phyloP scores from a whole-genome alignment of 2,329 filamentous ascomycete species.

The Chrysosporium keratinophilum region DNA sequence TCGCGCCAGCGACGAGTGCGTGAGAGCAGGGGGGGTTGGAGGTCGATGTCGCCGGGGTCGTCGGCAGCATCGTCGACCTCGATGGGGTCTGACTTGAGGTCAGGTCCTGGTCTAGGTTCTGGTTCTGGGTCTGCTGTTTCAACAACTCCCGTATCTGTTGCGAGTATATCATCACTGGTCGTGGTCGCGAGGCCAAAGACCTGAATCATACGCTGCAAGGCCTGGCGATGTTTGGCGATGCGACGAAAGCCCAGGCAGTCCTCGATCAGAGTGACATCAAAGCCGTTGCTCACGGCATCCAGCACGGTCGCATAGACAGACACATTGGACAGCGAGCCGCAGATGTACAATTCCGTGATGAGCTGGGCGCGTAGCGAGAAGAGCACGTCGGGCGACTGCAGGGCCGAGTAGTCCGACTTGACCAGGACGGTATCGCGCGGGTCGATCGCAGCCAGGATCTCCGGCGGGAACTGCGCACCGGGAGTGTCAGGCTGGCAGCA shows the following conservation, averaged over 20 bases:
- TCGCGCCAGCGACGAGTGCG: slow-evolving; percentile 1
- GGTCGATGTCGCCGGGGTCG: not conserved
- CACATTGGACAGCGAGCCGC: slow-evolving; percentile 74
- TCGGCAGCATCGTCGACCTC: not conserved
- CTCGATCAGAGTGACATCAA: slow-evolving; percentile 74
- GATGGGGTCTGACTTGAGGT: not conserved
- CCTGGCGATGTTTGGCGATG: slow-evolving; percentile 56
- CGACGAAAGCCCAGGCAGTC: slow-evolving; percentile 79
- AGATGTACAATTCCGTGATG: slow-evolving; percentile 80
- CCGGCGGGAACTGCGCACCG: slow-evolving; percentile 43
- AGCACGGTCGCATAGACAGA: slow-evolving; percentile 85
- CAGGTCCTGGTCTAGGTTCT: not conserved
- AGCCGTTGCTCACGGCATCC: slow-evolving; percentile 78
- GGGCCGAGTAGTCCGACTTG: slow-evolving; percentile 83
- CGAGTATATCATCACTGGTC: slow-evolving; percentile 49
- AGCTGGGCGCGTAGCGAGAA: slow-evolving; percentile 71
- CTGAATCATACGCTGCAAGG: slow-evolving; percentile 60
- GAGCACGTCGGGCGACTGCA: slow-evolving; percentile 63
- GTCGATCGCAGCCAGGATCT: slow-evolving; percentile 42
- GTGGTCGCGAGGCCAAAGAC: slow-evolving; percentile 63
- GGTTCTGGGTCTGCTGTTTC: slow-evolving; percentile 16
- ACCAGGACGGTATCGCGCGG: slow-evolving; percentile 45
- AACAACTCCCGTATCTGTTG: slow-evolving; percentile 11
- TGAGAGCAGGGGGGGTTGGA: not conserved
- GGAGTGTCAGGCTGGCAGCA: slow-evolving; percentile 34